Evolutionary conservation across 495 filamentous ascomycete genomes (phyloP).

Genomic region (Penicillium alfredii): DNA sequence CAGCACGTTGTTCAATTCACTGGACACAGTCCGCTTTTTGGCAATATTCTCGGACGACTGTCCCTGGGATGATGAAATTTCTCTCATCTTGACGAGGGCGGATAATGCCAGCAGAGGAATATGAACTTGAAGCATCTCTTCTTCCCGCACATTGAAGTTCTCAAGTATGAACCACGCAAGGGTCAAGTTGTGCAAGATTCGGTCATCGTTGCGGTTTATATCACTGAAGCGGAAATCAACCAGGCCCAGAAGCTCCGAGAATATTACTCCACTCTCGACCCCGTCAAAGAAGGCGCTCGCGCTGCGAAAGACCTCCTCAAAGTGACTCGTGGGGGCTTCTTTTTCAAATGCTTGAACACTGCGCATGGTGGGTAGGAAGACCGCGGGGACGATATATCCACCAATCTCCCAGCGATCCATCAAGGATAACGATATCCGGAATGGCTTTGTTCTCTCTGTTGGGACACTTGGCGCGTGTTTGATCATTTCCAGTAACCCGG

Average conservation of each 20-base stretch:
- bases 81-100: constrained; percentile 51
- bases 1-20: constrained; percentile 27
- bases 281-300: constrained; percentile 96
- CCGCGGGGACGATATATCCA: constrained; percentile 73
- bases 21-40: constrained; percentile 20
- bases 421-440: constrained; percentile 84
- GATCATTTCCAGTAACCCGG: constrained; percentile 74
- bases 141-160: constrained; percentile 89
- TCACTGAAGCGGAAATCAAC: constrained; percentile 30
- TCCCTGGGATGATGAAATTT: constrained; percentile 17
- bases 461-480: constrained; percentile 47
- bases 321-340: constrained; percentile 54
- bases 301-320: constrained; percentile 83
- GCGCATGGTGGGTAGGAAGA: constrained; percentile 81
- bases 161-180: constrained; percentile 76
- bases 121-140: constrained; percentile 89
- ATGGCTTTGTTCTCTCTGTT: constrained; percentile 74
- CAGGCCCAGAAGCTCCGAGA: constrained; percentile 66
- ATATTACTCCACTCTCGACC: constrained; percentile 89
- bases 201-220: constrained; percentile 40
- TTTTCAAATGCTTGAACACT: constrained; percentile 67
- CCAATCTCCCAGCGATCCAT: constrained; percentile 99
- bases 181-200: constrained; percentile 45
- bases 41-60: constrained; percentile 4
- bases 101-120: constrained; percentile 68